A percentile compares a stretch with the other conserved stretches of the same genome.
These are phyloP conservation scores for Verbascum thapsus DNA, from an alignment of 257 asterid species.

Conservation along the genomic window DNA sequence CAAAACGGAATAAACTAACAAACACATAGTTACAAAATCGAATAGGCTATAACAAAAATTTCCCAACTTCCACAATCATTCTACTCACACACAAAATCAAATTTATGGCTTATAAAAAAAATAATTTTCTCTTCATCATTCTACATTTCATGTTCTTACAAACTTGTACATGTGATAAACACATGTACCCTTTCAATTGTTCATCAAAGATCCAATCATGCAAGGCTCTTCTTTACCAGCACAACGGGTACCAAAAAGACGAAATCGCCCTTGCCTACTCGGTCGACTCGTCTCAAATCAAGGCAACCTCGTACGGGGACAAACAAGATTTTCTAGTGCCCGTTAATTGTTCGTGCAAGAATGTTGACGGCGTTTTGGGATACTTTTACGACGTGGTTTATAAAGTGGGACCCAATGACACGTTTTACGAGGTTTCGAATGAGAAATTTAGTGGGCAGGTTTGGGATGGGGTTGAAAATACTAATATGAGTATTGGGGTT, in stretches of 20 bases:
- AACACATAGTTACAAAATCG: slow-evolving; percentile 42
- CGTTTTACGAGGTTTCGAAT: slow-evolving; percentile 46
- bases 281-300: slow-evolving; percentile 47
- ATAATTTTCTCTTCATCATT: slow-evolving; percentile 33
- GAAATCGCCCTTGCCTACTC: slow-evolving; percentile 50
- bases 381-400: slow-evolving; percentile 64
- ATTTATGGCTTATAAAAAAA: slow-evolving; percentile 46
- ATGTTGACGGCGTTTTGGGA: slow-evolving; percentile 47
- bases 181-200: slow-evolving; percentile 53
- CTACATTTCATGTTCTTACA: slow-evolving; percentile 17
- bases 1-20: slow-evolving; percentile 27
- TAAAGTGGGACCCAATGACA: slow-evolving; percentile 35
- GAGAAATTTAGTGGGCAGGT: slow-evolving; percentile 57
- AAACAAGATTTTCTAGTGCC: slow-evolving; percentile 52
- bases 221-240: slow-evolving; percentile 62
- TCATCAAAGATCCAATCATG: slow-evolving; percentile 43
- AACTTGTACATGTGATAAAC: slow-evolving; percentile 24
- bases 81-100: slow-evolving; percentile 29
- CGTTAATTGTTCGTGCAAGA: slow-evolving; percentile 63
- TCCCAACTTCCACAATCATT: slow-evolving; percentile 28
- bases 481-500: slow-evolving; percentile 21
- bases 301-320: slow-evolving; percentile 25
- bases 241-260: slow-evolving; percentile 41
- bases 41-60: slow-evolving; percentile 22
- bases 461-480: slow-evolving; percentile 49